A percentile compares a stretch with the other conserved stretches of the same genome.
Conservation (phyloP, 495 filamentous ascomycete species). For the Letharia columbiana region DNA sequence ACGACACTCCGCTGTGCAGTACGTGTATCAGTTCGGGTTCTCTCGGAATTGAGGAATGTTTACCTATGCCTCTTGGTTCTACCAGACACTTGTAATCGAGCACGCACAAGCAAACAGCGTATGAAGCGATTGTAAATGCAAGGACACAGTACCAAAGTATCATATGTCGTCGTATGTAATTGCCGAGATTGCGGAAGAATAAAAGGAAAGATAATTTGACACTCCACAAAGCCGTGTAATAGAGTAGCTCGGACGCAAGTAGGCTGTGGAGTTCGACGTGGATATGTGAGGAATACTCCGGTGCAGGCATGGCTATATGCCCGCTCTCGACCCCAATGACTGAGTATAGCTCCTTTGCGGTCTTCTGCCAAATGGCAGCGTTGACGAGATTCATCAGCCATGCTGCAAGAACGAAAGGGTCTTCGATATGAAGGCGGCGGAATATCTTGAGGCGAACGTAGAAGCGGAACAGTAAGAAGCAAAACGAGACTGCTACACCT, state of each 20-base stretch:
- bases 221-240: constrained; percentile 24
- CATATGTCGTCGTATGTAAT: constrained; percentile 16
- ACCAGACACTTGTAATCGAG: constrained; percentile 3
- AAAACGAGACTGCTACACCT: constrained; percentile 6
- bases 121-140: constrained; percentile 12
- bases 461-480: constrained; percentile 24
- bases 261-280: neutral
- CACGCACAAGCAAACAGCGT: constrained; percentile 1
- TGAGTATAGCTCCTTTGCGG: neutral
- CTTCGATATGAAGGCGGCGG: constrained; percentile 24
- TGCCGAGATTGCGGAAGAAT: constrained; percentile 18
- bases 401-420: constrained; percentile 22
- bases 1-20: neutral
- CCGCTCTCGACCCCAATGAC: neutral
- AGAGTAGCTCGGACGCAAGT: constrained; percentile 16
- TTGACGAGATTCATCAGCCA: constrained; percentile 25
- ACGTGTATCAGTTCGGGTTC: neutral
- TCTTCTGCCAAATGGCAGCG: constrained; percentile 23
- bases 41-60: neutral
- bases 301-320: neutral
- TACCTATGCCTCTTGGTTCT: neutral
- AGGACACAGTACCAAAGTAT: constrained; percentile 16
- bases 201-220: constrained; percentile 29
- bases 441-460: constrained; percentile 24
- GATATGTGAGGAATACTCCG: neutral